Evolutionary conservation across 768 basidiomycete species (phyloP), one percentile per base, ranked within the genome.

Genomic region (Kwoniella newhampshirensis): DNA sequence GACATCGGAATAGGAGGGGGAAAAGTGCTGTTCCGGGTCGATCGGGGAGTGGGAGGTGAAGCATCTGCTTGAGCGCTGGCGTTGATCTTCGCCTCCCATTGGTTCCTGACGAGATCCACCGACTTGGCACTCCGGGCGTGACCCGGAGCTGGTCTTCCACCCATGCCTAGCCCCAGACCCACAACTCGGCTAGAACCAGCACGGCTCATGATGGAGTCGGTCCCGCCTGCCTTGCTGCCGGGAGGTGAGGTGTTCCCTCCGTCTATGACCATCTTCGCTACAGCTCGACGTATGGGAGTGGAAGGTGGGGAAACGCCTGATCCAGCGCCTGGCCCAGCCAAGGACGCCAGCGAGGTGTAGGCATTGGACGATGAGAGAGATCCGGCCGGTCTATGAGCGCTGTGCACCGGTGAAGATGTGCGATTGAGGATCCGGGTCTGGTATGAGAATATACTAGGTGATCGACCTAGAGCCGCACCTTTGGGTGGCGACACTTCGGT

Each of bases 391-490:
- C 60, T 40, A 40, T 49, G 51, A 39, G 41, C 58, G 23, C 18
- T 4, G 39, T n/a, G 30, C 36, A 47, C 41, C 12, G 50, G 28
- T 45, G 48, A 44, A 32, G 59, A 52, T 2, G 69, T 64, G 3
- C 62, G 51, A 30, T 64, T 56, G 20, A 72, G 65, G 2, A 72
- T 55, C 4, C 70, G 52, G 8, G 70, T 66, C 45, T 69, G 70
- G 39, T 72, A 72, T 5, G 65, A 63, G 46, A 72, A 72, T 21
- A 72, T 72, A 8, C 62, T 63, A 17, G 67, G 70, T 11, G 70
- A 72, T 21, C 54, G 52, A n/a, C 49, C 48, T 11, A 58, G 43
- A 18, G 41, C 41, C 26, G 49, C 43, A 17, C 60, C 60, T 50
- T 58, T 69, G 59, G 70, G 67, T 67, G 68, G 70, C 70, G 70